These are phyloP conservation scores for Colletotrichum cordylinicola DNA, from an alignment of 2,329 filamentous ascomycete species.

Conservation along the genomic window DNA sequence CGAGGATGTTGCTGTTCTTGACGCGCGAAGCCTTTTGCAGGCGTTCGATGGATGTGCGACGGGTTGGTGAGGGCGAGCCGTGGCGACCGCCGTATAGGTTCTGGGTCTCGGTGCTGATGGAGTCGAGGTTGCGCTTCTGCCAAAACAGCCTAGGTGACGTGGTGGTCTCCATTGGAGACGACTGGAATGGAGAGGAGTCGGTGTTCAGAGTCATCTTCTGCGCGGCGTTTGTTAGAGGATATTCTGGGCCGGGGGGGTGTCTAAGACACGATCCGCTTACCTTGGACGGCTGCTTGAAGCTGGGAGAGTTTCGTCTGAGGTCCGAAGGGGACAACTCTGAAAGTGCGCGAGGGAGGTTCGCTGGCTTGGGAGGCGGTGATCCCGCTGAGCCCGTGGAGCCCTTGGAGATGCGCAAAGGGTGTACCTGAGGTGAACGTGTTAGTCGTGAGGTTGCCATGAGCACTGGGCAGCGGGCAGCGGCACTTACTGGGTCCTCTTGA, in stretches of 20 bases:
- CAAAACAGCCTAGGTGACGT: constrained; percentile 89
- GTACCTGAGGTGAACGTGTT: constrained; percentile 58
- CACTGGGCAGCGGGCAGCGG: neutral
- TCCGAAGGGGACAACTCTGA: constrained; percentile 89
- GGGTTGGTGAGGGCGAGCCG: constrained; percentile 73
- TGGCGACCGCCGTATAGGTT: constrained; percentile 61
- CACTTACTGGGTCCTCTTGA: constrained; percentile 23
- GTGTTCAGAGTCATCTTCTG: constrained; percentile 73
- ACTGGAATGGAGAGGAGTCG: constrained; percentile 85
- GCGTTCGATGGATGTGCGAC: constrained; percentile 92
- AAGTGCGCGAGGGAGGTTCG: constrained; percentile 73
- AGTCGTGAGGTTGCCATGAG: neutral
- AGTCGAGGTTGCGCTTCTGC: constrained; percentile 76
- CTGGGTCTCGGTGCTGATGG: constrained; percentile 72
- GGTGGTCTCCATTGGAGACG: constrained; percentile 73
- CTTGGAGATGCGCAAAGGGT: constrained; percentile 83
- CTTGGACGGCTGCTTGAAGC: constrained; percentile 83
- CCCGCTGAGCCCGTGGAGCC: constrained; percentile 48
- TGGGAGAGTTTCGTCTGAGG: constrained; percentile 89
- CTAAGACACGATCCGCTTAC: constrained; percentile 50
- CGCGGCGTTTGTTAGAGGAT: constrained; percentile 32
- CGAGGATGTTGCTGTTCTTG: constrained; percentile 97
- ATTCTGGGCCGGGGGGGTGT: neutral
- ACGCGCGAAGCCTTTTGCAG: constrained; percentile 94
- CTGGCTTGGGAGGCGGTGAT: constrained; percentile 68